Base-by-base conservation (phyloP, 2,329 filamentous ascomycete species). In the Exophiala spinifera region DNA sequence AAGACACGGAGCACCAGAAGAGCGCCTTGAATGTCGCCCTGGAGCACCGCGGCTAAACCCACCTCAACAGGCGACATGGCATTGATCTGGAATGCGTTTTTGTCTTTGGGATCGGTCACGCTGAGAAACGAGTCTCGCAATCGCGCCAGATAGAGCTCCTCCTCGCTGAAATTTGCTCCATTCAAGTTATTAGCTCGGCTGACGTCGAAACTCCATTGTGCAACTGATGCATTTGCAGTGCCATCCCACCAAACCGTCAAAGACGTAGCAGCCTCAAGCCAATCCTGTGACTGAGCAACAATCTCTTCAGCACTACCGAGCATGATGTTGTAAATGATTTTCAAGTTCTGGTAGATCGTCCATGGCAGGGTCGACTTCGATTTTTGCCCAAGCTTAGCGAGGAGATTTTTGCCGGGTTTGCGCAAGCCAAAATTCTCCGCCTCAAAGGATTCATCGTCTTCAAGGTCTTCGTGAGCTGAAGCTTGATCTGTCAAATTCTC, bases 181-280 rank as follows among this genome's bases (percentile, higher is more conserved):
- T 50, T 43, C 34, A 46, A 19, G 46, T 74, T 57, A 11, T 72
- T 72, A 33, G 71, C 73, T 51, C 74, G 72, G 55, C 72, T 76
- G n/a, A 69, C 70, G 47, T 70, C 70, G 28, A 78, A 68, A 60
- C 70, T 76, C 48, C 70, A 73, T 34, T 70, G 66, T 1, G 69
- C 61, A 23, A 71, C 61, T 1, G 75, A 72, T 13, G 77, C 75
- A 8, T 85, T 79, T 56, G 84, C 82, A n/a, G 82, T 81, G 57
- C 94, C 89, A 66, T 95, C 87, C 91, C 91, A 96, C 92, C 92
- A 97, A 4, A 88, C 85, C 28, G 91, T 85, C 46, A 97, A 75
- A 1, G 86, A 88, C 56, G 96, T 74, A 0, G 86, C 88, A 0
- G 90, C 91, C 74, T 97, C 92, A 48, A 92, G 84, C 92, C 92